Conservation (phyloP, 345 rosid species). For the Turnera subulata region DNA sequence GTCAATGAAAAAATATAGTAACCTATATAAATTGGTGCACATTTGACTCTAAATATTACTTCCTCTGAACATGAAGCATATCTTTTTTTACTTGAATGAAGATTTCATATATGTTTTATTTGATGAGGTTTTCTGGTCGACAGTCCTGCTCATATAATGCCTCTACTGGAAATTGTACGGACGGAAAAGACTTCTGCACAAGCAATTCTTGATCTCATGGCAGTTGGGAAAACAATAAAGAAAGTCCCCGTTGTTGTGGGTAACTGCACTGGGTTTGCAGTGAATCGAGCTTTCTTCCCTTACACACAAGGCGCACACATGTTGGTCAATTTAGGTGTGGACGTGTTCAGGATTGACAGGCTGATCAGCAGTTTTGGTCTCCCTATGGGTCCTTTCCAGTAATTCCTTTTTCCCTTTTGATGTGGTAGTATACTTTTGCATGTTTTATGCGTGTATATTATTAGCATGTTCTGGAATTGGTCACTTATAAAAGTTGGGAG, state of each 20-base stretch:
- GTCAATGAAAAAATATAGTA: not conserved
- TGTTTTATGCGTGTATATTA: not conserved
- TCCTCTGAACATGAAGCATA: not conserved
- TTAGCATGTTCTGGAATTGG: too few relatives aligned
- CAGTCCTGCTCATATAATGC: slow-evolving; percentile 98
- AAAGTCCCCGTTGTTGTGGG: slow-evolving; percentile 96
- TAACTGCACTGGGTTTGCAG: slow-evolving; percentile 94
- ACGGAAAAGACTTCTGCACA: slow-evolving; percentile 80
- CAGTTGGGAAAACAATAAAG: slow-evolving; percentile 76
- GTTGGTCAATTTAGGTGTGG: slow-evolving; percentile 76
- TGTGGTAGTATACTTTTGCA: slow-evolving; percentile 1
- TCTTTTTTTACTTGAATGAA: not conserved
- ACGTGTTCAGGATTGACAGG: slow-evolving; percentile 81
- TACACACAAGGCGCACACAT: slow-evolving; percentile 69
- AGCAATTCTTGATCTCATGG: slow-evolving; percentile 84
- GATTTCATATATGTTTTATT: slow-evolving; percentile 1
- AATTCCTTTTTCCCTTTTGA: slow-evolving; percentile 38
- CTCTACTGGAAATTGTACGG: slow-evolving; percentile 91
- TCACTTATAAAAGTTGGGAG: too few relatives aligned
- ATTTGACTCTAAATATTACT: too few relatives aligned
- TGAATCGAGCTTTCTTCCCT: slow-evolving; percentile 88
- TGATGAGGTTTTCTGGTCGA: slow-evolving; percentile 22
- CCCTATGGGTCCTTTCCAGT: slow-evolving; percentile 96
- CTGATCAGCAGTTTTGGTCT: slow-evolving; percentile 77
- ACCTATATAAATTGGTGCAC: not conserved